Evolutionary conservation across 2,329 filamentous ascomycete species (phyloP).

Genomic region (Claviceps quebecensis): DNA sequence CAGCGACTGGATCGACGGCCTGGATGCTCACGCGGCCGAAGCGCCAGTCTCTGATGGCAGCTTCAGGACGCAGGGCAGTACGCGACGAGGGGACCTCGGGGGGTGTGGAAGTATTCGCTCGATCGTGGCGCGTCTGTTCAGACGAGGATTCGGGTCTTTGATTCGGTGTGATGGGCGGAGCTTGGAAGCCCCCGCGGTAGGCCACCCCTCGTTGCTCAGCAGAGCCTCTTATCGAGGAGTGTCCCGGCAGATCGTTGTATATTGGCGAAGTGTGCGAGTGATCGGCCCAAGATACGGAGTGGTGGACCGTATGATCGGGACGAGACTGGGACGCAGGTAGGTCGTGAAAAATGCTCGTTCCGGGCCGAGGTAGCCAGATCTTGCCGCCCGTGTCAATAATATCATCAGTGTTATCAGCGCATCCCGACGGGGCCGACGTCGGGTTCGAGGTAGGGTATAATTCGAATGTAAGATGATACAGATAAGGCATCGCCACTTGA

Average conservation of each 20-base stretch:
- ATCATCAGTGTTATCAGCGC: neutral
- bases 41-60: constrained; percentile 57
- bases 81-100: constrained; percentile 23
- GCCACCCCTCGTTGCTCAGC: too few species aligned
- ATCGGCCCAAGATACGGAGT: constrained; percentile 8
- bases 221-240: neutral
- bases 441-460: constrained; percentile 38
- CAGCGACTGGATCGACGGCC: constrained; percentile 53
- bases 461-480: constrained; percentile 54
- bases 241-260: neutral
- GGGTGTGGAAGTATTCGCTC: constrained; percentile 24
- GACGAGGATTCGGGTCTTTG: constrained; percentile 24
- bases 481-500: constrained; percentile 38
- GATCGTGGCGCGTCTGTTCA: constrained; percentile 26
- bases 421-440: constrained; percentile 6
- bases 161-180: constrained; percentile 1
- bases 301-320: constrained; percentile 9
- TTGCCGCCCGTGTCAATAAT: constrained; percentile 4
- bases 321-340: constrained; percentile 34
- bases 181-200: too few species aligned
- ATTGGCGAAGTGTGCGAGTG: neutral
- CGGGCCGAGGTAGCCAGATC: constrained; percentile 37
- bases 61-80: constrained; percentile 31
- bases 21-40: constrained; percentile 68
- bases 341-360: constrained; percentile 39